Conservation (phyloP, 345 rosid species). For the Acer yangbiense region DNA sequence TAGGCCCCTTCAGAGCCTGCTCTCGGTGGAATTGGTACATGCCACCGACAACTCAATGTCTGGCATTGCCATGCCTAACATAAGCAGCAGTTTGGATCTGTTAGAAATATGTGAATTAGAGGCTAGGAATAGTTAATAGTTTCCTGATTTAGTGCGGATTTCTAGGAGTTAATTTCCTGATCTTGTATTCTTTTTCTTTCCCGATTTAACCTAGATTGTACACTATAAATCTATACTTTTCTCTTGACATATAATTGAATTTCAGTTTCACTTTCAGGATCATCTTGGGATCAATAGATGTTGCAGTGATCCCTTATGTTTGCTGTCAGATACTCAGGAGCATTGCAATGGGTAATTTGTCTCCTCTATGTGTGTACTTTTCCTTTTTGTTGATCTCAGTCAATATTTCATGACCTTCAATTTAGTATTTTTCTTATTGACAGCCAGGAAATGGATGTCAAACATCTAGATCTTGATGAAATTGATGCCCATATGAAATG, state of each 20-base stretch:
- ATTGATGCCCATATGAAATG: constrained; percentile 5
- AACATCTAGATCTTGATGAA: constrained; percentile 1
- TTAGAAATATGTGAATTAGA: too few relatives aligned
- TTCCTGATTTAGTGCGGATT: too few relatives aligned
- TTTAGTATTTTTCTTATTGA: constrained; percentile 2
- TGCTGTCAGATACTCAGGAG: constrained; percentile 25
- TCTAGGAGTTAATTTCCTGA: too few relatives aligned
- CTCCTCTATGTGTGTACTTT: not conserved
- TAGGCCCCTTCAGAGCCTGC: not conserved
- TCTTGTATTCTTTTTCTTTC: too few relatives aligned
- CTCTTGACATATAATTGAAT: too few relatives aligned
- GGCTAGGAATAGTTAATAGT: too few relatives aligned
- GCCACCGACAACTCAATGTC: constrained; percentile 15
- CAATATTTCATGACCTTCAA: not conserved
- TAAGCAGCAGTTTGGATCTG: constrained; percentile 15
- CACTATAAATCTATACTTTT: too few relatives aligned
- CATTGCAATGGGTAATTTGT: constrained; percentile 38
- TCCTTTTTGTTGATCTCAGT: not conserved
- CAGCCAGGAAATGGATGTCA: constrained; percentile 10
- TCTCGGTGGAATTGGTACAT: constrained; percentile 10
- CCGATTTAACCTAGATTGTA: too few relatives aligned
- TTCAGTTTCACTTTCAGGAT: not conserved
- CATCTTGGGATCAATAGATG: constrained; percentile 21
- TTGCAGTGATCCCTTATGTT: constrained; percentile 12
- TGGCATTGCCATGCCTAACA: constrained; percentile 7